Conservation (phyloP, 1,284 basidiomycete species). For the Rhodofomes roseus region DNA sequence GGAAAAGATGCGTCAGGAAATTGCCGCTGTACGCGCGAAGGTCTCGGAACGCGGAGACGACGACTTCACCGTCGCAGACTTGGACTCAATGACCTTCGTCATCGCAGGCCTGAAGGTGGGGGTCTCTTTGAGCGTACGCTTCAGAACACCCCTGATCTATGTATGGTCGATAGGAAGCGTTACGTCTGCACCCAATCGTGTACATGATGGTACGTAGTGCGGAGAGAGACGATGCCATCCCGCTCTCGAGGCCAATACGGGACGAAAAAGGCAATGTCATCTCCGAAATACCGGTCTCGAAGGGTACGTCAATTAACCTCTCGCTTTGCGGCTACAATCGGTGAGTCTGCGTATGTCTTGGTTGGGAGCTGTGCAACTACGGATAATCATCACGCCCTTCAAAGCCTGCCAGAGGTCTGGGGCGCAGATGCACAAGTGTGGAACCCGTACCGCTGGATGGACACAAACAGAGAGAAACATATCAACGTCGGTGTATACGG, state of each 20-base stretch:
- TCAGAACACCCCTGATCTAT: too few species aligned
- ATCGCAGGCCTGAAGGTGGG: slow-evolving; percentile 44
- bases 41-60: slow-evolving; percentile 36
- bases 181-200: slow-evolving; percentile 29
- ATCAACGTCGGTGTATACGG: slow-evolving; percentile 38
- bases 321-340: slow-evolving; percentile 36
- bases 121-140: background rate
- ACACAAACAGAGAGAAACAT: slow-evolving; percentile 11
- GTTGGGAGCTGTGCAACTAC: too few species aligned
- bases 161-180: slow-evolving; percentile 19
- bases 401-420: slow-evolving; percentile 24
- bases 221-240: slow-evolving; percentile 30
- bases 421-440: slow-evolving; percentile 25
- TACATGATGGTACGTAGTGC: slow-evolving; percentile 23
- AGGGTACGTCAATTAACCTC: slow-evolving; percentile 30
- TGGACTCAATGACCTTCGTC: slow-evolving; percentile 51
- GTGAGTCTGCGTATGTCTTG: slow-evolving; percentile 14
- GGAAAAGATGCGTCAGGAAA: slow-evolving; percentile 37
- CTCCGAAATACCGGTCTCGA: slow-evolving; percentile 31
- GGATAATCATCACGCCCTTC: background rate
- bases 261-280: slow-evolving; percentile 27
- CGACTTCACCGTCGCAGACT: slow-evolving; percentile 43
- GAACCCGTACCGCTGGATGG: slow-evolving; percentile 26
- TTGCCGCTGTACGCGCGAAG: slow-evolving; percentile 31
- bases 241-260: slow-evolving; percentile 25